A percentile compares a stretch with the other conserved stretches of the same genome.
These are phyloP conservation scores for Aspergillus intermedius DNA, from an alignment of 2,329 filamentous ascomycete genomes.

Conservation along the genomic window DNA sequence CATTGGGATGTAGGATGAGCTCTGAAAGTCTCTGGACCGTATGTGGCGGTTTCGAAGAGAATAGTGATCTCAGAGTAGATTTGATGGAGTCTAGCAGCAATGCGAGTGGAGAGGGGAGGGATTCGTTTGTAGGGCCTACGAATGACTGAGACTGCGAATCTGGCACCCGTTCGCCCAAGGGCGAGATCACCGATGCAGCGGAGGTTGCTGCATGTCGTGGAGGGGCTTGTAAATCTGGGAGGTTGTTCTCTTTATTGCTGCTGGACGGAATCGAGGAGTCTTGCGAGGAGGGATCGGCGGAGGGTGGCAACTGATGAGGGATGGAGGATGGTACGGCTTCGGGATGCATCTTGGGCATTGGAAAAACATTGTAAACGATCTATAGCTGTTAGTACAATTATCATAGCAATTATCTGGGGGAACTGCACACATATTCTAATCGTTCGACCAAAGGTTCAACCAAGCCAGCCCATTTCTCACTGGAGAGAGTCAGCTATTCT, in stretches of 20 bases:
- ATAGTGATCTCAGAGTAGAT: slow-evolving; percentile 57
- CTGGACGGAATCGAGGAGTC: slow-evolving; percentile 22
- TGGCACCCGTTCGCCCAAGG: slow-evolving; percentile 36
- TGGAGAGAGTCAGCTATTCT: slow-evolving; percentile 32
- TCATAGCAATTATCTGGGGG: background rate
- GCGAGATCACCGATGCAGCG: slow-evolving; percentile 27
- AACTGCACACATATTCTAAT: slow-evolving; percentile 55
- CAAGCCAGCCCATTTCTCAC: slow-evolving; percentile 63
- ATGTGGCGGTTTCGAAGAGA: slow-evolving; percentile 72
- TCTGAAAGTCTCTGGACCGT: slow-evolving; percentile 90
- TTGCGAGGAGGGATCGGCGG: slow-evolving; percentile 13
- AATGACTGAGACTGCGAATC: slow-evolving; percentile 38
- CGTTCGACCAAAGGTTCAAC: slow-evolving; percentile 59
- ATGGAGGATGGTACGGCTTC: slow-evolving; percentile 25
- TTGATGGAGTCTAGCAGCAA: slow-evolving; percentile 57
- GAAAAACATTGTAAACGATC: slow-evolving; percentile 72
- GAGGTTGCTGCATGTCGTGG: slow-evolving; percentile 33
- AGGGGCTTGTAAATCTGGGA: slow-evolving; percentile 24
- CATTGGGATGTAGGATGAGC: slow-evolving; percentile 67
- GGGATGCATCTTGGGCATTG: slow-evolving; percentile 55
- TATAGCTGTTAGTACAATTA: slow-evolving; percentile 29
- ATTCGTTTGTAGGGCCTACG: slow-evolving; percentile 39
- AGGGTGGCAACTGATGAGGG: slow-evolving; percentile 22
- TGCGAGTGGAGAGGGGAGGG: slow-evolving; percentile 58
- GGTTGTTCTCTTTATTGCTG: slow-evolving; percentile 35